These are phyloP conservation scores for Melanopsichium pennsylvanicum DNA, from an alignment of 1,284 basidiomycete species.

Conservation along the genomic window DNA sequence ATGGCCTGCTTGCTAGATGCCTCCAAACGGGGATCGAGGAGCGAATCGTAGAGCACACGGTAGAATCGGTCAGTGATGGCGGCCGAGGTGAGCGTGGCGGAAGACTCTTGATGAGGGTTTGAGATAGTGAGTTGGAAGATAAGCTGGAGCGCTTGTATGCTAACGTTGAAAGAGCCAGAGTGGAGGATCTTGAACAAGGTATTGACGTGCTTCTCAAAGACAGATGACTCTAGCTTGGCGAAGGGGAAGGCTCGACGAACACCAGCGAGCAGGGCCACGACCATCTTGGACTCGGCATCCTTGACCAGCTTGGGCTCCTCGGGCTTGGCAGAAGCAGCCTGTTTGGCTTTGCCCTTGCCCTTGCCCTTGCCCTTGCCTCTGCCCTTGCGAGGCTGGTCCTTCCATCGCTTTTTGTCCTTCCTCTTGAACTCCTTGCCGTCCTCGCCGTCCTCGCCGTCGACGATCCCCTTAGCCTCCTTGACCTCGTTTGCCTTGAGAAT, in stretches of 20 bases:
- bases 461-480: slow-evolving; percentile 52
- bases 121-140: slow-evolving; percentile 77
- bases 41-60: slow-evolving; percentile 85
- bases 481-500: slow-evolving; percentile 62
- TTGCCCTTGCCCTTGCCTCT: slow-evolving; percentile 48
- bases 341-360: slow-evolving; percentile 16
- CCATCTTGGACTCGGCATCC: slow-evolving; percentile 76
- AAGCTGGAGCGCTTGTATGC: slow-evolving; percentile 90
- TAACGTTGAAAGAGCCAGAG: slow-evolving; percentile 88
- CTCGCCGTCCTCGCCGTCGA: slow-evolving; percentile 44
- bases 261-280: slow-evolving; percentile 90
- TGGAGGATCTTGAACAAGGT: slow-evolving; percentile 96
- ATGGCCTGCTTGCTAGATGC: slow-evolving; percentile 93
- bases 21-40: slow-evolving; percentile 82
- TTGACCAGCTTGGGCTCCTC: slow-evolving; percentile 66
- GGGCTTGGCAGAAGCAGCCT: slow-evolving; percentile 13
- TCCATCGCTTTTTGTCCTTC: slow-evolving; percentile 67
- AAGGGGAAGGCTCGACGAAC: slow-evolving; percentile 95
- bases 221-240: slow-evolving; percentile 75
- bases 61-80: slow-evolving; percentile 77
- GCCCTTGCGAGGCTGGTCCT: slow-evolving; percentile 64
- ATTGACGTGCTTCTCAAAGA: slow-evolving; percentile 85
- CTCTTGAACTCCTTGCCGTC: slow-evolving; percentile 38
- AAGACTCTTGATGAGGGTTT: slow-evolving; percentile 27
- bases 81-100: slow-evolving; percentile 24